These are phyloP conservation scores for barley (Hordeum vulgare) DNA, from an alignment of 176 grass and related monocot genomes.

Conservation along the genomic window DNA sequence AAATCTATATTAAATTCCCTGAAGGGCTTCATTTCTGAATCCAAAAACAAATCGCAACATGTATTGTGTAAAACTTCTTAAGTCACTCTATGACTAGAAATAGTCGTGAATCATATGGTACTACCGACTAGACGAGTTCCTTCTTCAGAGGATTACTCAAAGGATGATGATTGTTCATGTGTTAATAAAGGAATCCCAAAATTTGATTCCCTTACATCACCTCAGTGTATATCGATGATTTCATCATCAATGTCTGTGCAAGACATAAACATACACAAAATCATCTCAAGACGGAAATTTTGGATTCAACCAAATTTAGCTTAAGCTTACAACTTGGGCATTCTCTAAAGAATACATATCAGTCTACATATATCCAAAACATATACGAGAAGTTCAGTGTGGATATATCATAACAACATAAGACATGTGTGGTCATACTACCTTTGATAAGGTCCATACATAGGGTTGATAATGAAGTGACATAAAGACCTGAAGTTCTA, in stretches of 20 bases:
- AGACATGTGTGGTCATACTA: neutral
- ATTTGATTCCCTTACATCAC: neutral
- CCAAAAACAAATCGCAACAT: too few relatives aligned
- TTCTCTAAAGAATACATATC: neutral
- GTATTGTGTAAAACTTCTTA: too few relatives aligned
- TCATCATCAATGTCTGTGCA: neutral
- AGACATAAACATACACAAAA: neutral
- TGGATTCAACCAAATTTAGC: neutral
- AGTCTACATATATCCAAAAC: too few relatives aligned
- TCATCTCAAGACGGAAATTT: neutral
- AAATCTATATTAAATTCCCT: too few relatives aligned
- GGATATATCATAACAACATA: neutral
- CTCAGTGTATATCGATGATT: neutral
- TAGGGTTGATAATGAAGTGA: neutral
- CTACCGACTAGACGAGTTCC: too few relatives aligned
- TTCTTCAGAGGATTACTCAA: too few relatives aligned
- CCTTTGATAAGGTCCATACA: too few relatives aligned
- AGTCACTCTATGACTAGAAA: too few relatives aligned
- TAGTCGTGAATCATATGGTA: too few relatives aligned
- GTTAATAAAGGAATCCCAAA: neutral
- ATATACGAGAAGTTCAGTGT: neutral
- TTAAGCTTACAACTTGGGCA: neutral
- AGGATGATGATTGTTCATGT: too few relatives aligned
- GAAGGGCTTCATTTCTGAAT: too few relatives aligned
- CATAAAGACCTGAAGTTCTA: neutral